Percentiles rank a stretch among this genome's conserved stretches.
Conservation (phyloP, 495 filamentous ascomycete species). For the Ascodesmis nigricans region DNA sequence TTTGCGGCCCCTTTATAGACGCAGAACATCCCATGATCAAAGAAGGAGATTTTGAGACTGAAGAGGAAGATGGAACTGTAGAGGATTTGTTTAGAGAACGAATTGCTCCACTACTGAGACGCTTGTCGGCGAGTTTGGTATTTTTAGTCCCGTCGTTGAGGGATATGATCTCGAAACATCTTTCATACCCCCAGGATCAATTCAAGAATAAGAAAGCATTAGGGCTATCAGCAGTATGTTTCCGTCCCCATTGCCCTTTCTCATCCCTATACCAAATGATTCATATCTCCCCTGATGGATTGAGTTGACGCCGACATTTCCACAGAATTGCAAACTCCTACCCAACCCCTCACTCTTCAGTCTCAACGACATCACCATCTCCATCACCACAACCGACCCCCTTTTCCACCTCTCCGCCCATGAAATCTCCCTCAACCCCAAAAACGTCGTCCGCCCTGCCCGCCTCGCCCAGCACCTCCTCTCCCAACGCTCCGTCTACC, state of each 20-base stretch:
- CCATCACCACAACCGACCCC: constrained; percentile 61
- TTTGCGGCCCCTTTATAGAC: constrained; percentile 77
- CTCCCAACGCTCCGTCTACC: constrained; percentile 75
- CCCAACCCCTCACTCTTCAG: constrained; percentile 73
- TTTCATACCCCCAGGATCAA: constrained; percentile 76
- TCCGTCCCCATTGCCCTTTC: too few relatives aligned
- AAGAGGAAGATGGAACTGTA: constrained; percentile 48
- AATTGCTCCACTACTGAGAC: constrained; percentile 29
- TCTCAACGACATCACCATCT: constrained; percentile 64
- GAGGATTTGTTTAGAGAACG: constrained; percentile 61
- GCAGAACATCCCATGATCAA: constrained; percentile 74
- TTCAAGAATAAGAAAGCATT: constrained; percentile 49
- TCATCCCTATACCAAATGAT: too few relatives aligned
- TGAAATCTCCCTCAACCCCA: constrained; percentile 41
- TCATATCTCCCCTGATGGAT: constrained; percentile 30
- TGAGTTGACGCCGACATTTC: too few relatives aligned
- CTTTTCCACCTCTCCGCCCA: constrained; percentile 58
- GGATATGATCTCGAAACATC: constrained; percentile 63
- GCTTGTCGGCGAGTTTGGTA: constrained; percentile 25
- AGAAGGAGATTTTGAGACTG: constrained; percentile 75
- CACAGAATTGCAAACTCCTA: constrained; percentile 48
- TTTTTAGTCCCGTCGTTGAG: constrained; percentile 67
- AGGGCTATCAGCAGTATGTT: constrained; percentile 22
- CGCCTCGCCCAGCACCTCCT: constrained; percentile 51
- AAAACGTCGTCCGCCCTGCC: constrained; percentile 34